These are phyloP conservation scores for Alternaria longipes DNA, from an alignment of 2,329 filamentous ascomycete species.

Conservation along the genomic window DNA sequence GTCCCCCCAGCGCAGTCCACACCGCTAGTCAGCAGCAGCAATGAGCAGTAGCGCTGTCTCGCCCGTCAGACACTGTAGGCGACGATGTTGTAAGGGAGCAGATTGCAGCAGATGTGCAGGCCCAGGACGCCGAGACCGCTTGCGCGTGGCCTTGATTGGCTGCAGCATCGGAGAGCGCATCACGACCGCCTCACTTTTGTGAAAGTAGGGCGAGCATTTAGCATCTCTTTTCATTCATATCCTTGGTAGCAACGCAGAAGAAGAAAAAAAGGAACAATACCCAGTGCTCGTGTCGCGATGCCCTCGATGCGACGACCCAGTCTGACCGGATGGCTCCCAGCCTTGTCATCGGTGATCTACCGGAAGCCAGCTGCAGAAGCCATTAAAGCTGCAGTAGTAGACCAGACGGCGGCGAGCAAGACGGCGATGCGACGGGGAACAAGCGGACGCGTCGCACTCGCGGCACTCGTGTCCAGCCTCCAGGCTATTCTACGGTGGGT, in stretches of 20 bases:
- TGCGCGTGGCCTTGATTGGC: conserved; percentile 36
- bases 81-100: conserved; percentile 26
- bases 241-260: conserved; percentile 14
- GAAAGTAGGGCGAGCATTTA: conserved; percentile 40
- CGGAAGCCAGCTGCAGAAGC: not conserved
- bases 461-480: not conserved
- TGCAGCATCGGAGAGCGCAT: conserved; percentile 31
- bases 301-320: conserved; percentile 21
- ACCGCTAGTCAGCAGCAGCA: conserved; percentile 38
- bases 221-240: conserved; percentile 10
- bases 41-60: conserved; percentile 33
- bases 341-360: not conserved
- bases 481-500: not conserved
- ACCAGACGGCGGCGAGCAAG: not conserved
- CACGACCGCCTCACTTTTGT: conserved; percentile 46
- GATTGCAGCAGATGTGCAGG: conserved; percentile 26
- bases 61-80: conserved; percentile 32
- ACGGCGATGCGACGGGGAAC: not conserved
- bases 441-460: conserved; percentile 5
- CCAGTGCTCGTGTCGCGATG: conserved; percentile 11
- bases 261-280: not conserved
- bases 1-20: conserved; percentile 17
- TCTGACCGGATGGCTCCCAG: conserved; percentile 6
- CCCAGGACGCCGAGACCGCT: conserved; percentile 27
- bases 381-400: not conserved